Base-by-base conservation (phyloP, 2,329 filamentous ascomycete species). In the Balansia obtecta region DNA sequence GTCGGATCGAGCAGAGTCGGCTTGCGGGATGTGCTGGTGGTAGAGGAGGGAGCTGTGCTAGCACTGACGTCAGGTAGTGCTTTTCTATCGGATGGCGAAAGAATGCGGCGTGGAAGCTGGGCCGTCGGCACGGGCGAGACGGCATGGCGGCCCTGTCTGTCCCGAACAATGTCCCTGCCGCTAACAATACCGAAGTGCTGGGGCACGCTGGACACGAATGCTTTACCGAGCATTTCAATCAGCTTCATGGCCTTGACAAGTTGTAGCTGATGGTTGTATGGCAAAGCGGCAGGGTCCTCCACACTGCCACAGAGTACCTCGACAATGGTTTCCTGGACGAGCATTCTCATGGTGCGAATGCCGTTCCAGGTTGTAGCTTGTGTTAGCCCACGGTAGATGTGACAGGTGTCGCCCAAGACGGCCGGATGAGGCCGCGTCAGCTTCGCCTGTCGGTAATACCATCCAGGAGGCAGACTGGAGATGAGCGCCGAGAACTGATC, bases 141-240 rank as follows among this genome's bases (percentile, higher is more conserved):
- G 46, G 52, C 43, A 44, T 50, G 30, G 48, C 57, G 52, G 46
- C 54, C 46, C n/a, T 37, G 49, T 32, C 55, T 53, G 37, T 53
- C 42, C 30, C 61, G 57, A 42, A 57, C 60, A 16, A 66, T 61
- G 53, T 70, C 68, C 46, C 60, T 61, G 11, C 69, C 65, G 51
- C 64, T 70, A 45, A 76, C 64, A n/a, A 74, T 61, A 33, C 72
- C 73, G 42, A 75, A 71, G 55, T 75, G 69, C 55, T 76, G 73
- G 0, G 73, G 73, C 2, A 75, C 67, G 48, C 68, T 74, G 43
- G 72, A 71, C 40, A 70, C 61, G 45, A 75, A 68, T 30, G 68
- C 68, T 42, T 68, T 61, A 48, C 68, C 63, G 27, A 75, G 61
- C 46, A 63, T 63, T 47, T 66, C 61, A 32, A 75, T 61, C 50